Evolutionary conservation across 1,284 basidiomycete species (phyloP).

Genomic region (Heliocybe sulcata): DNA sequence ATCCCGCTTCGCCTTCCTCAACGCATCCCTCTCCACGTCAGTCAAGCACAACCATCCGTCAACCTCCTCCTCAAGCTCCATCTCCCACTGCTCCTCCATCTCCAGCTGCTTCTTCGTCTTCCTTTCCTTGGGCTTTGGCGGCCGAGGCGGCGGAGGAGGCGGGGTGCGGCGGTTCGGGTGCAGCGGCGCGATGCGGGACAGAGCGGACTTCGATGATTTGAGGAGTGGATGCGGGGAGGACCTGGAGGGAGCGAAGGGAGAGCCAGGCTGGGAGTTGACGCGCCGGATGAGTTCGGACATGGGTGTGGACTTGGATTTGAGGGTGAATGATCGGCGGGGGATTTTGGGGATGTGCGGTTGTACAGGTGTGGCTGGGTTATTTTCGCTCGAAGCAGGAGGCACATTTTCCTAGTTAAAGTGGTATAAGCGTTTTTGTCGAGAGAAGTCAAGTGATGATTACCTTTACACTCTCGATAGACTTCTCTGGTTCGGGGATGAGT

Average conservation of each 20-base stretch:
- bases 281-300: conserved; percentile 72
- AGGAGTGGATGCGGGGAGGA: conserved; percentile 37
- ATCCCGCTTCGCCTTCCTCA: conserved; percentile 55
- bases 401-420: background rate
- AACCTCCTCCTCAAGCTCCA: conserved; percentile 63
- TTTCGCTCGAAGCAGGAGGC: background rate
- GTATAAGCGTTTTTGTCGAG: background rate
- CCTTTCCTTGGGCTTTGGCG: conserved; percentile 59
- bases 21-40: conserved; percentile 53
- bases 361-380: background rate
- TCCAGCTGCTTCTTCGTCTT: conserved; percentile 71
- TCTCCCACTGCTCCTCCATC: conserved; percentile 74
- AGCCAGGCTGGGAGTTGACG: conserved; percentile 57
- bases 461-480: background rate
- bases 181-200: conserved; percentile 64
- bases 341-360: background rate
- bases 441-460: background rate
- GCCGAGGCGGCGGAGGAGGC: conserved; percentile 58
- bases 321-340: conserved; percentile 4
- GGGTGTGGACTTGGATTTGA: conserved; percentile 37
- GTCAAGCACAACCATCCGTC: conserved; percentile 66
- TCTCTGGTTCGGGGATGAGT: background rate
- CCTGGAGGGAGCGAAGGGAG: conserved; percentile 42
- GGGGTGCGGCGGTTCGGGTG: conserved; percentile 66
- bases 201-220: conserved; percentile 52